Evolutionary conservation across 2,329 filamentous ascomycete species (phyloP), one percentile per base, ranked within the genome.

Genomic region (Botryotinia globosa): DNA sequence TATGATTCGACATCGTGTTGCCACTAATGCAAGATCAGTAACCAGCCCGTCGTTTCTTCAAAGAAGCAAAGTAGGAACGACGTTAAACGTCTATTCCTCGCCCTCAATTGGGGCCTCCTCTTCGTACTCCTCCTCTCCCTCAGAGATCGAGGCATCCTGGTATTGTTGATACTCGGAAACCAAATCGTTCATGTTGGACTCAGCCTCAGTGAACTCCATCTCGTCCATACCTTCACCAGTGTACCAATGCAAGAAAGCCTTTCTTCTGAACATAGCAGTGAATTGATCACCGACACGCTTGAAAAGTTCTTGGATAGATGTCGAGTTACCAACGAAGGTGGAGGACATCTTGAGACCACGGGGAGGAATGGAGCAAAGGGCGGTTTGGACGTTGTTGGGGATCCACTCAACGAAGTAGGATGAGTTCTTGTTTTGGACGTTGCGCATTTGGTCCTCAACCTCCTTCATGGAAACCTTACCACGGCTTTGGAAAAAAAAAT

Each of bases 221-320:
- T 99, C 96, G 87, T 99, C 96, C 96, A 99, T 99, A 87, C 96
- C 96, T 90, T 99, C 96, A 83, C 94, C 94, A 90, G 96, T 99
- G 88, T 99, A 99, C 96, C 96, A 99, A 89, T 98, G 96, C 90
- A 99, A 93, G 94, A 99, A 99, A 91, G 96, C 96, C 93, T 98
- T 99, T 87, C 96, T 94, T 87, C 96, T 91, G 92, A 99, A 99
- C 96, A 99, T 99, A 84, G 94, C 96, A 87, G 92, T 94, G 91
- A 99, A 99, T 88, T 99, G 96, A 86, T 99, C 96, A 83, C 96
- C 96, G 80, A 99, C 88, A 90, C 96, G 95, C 94, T 99, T 98
- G 93, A 99, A 99, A 81, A 99, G 93, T 88, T 99, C 96, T 89
- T 99, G 96, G 86, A 99, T 99, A 78, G 95, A 97, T 80, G 96